Evolutionary conservation across 1,284 basidiomycete species (phyloP).

Genomic region (Anthracocystis setariae): DNA sequence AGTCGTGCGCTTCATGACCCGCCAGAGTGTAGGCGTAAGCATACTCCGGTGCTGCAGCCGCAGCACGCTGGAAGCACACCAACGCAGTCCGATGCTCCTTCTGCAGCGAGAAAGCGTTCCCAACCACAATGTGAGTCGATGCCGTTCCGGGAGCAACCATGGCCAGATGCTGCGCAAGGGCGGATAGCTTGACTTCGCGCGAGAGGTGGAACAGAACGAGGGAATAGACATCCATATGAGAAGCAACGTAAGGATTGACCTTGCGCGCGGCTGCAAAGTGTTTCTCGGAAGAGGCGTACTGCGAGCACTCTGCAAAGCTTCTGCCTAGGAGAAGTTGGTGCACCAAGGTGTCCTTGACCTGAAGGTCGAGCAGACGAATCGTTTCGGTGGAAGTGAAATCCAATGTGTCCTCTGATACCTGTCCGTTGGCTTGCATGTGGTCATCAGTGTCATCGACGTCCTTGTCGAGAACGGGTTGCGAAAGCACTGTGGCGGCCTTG

Average conservation of each 20-base stretch:
- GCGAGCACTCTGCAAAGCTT: conserved; percentile 56
- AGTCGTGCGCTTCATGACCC: conserved; percentile 63
- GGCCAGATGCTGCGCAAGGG: conserved; percentile 58
- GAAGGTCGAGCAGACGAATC: conserved; percentile 14
- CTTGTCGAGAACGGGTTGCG: conserved; percentile 4
- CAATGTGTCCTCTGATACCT: conserved; percentile 5
- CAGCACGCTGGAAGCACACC: conserved; percentile 61
- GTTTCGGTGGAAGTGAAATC: not conserved
- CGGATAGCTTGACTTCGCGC: conserved; percentile 62
- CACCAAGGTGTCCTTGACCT: conserved; percentile 37
- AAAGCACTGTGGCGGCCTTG: conserved; percentile 41
- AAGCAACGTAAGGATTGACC: conserved; percentile 46
- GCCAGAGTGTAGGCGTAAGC: conserved; percentile 66
- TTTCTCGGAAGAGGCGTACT: conserved; percentile 57
- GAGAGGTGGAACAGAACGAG: conserved; percentile 66
- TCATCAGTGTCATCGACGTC: not conserved
- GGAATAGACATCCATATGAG: conserved; percentile 65
- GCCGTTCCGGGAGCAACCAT: conserved; percentile 51
- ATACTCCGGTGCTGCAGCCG: conserved; percentile 55
- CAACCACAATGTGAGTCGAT: conserved; percentile 59
- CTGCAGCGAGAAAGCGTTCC: conserved; percentile 65
- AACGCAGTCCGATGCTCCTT: conserved; percentile 62
- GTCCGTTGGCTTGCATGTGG: not conserved
- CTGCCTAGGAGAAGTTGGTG: conserved; percentile 57
- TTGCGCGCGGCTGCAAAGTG: conserved; percentile 51